Evolutionary conservation across 78 protist species (phyloP).

Genomic region (Cavenderia fasciculata): DNA sequence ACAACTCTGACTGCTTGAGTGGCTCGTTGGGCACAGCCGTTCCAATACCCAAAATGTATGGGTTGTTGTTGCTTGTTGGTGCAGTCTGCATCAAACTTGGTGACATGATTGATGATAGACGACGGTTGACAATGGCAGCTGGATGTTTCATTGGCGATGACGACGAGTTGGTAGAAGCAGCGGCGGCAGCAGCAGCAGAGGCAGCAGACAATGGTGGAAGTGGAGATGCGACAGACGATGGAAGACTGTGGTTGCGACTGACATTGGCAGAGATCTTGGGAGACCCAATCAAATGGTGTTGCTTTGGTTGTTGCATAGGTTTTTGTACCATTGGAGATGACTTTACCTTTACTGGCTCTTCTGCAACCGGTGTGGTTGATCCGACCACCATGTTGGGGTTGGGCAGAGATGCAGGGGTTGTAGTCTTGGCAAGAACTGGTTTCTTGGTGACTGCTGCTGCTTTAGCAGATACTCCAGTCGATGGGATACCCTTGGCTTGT

Average conservation of each 20-base stretch:
- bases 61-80: constrained; percentile 12
- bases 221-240: too few species aligned
- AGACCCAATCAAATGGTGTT: too few species aligned
- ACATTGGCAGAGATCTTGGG: too few species aligned
- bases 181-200: too few species aligned
- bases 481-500: too few species aligned
- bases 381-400: background rate
- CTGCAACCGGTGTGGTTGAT: background rate
- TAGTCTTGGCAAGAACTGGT: background rate
- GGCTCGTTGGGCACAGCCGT: constrained; percentile 37
- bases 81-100: background rate
- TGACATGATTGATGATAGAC: background rate
- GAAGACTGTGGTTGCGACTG: too few species aligned
- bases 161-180: too few species aligned
- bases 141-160: background rate
- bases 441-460: background rate
- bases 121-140: too few species aligned
- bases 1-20: constrained; percentile 17
- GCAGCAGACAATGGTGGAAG: too few species aligned
- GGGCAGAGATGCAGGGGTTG: background rate
- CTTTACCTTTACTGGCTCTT: background rate
- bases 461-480: background rate
- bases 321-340: constrained; percentile 4
- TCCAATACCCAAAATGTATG: constrained; percentile 47
- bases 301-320: too few species aligned